Evolutionary conservation across 495 filamentous ascomycete genomes (phyloP), one percentile per base, ranked within the genome.

Genomic region (Xylaria intraflava): DNA sequence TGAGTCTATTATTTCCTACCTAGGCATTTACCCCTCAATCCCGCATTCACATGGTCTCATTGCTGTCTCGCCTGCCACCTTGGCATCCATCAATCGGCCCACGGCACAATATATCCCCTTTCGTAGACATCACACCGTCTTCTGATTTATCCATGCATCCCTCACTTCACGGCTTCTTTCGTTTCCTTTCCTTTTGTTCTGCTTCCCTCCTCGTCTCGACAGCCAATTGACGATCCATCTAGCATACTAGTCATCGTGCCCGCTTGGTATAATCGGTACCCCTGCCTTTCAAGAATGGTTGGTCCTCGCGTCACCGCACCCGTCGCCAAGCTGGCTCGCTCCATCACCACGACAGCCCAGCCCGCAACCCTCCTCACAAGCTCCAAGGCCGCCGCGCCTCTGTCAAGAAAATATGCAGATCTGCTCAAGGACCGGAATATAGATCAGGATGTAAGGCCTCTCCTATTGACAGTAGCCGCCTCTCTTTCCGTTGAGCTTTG

Each of bases 271-370:
- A 8, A 42, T 40, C 30, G 17, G 6, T 26, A 45, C 27, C 30
- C 20, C 14, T 17, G 4, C 11, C 30, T 20, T 11, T 35, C 17
- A 49, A 26, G n/a, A 42, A 66, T 66, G 64, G 49, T 53, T 46
- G 64, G 61, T 16, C 61, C 61, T 46, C 66, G 73, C 45, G 60
- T 76, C 33, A 66, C 70, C 46, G 60, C 62, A 31, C 70, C 73
- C 50, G 61, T 69, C 58, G 55, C 68, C 40, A 74, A 76, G 66
- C 60, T 78, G 51, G 63, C 67, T 60, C 71, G 75, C 54, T 67
- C 67, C 20, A 64, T 77, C 55, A 73, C 64, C 69, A 69, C 69
- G n/a, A 61, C 66, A 20, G 38, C 75, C 36, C 69, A 70, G 26
- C 66, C 62, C 43, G 56, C 65, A 10, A 60, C 71, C 20, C 59